Evolutionary conservation across 2,329 filamentous ascomycete genomes (phyloP), one percentile per base, ranked within the genome.

Genomic region (Botrytis deweyae): DNA sequence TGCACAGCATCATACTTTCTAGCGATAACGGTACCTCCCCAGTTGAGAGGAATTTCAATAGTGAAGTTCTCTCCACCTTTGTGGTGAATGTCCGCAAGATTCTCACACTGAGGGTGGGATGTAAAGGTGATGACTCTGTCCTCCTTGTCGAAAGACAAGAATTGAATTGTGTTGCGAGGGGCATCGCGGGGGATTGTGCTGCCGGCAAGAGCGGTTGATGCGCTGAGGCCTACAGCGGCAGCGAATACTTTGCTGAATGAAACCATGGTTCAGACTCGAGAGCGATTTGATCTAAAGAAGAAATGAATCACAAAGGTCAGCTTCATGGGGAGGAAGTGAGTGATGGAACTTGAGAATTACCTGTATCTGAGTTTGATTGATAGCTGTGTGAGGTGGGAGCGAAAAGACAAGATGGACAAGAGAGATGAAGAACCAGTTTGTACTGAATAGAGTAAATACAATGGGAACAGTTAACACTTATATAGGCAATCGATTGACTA

Each of bases 161-260:
- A 72, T 9, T 22, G 42, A 2, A 73, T 25, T 18, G 44, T 29
- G 40, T 73, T 67, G 44, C 12, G 22, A 6, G 16, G 52, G 25
- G 44, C 10, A 29, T 63, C 5, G 22, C 42, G 42, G 42, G 42
- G 49, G 25, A 73, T 22, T 29, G 33, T 22, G 40, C 62, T 59
- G 36, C 12, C 5, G 14, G 52, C 33, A n/a, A 38, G 0, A 36
- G 29, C 25, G 16, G 4, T 18, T 29, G 22, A 7, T 36, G 20
- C 2, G 49, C 8, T 1, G 63, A 38, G 0, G 44, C n/a, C n/a
- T 6, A 18, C 0, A 14, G 4, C 3, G 8, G 9, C 18, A 9
- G 0, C 2, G 25, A 3, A 4, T 0, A 36, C 0, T 2, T 12
- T 18, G 3, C 14, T 12, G 1, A 8, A 0, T 10, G 18, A 2